These are phyloP conservation scores for Pulveroboletus sp. DNA, from an alignment of 768 basidiomycete species.

Conservation along the genomic window DNA sequence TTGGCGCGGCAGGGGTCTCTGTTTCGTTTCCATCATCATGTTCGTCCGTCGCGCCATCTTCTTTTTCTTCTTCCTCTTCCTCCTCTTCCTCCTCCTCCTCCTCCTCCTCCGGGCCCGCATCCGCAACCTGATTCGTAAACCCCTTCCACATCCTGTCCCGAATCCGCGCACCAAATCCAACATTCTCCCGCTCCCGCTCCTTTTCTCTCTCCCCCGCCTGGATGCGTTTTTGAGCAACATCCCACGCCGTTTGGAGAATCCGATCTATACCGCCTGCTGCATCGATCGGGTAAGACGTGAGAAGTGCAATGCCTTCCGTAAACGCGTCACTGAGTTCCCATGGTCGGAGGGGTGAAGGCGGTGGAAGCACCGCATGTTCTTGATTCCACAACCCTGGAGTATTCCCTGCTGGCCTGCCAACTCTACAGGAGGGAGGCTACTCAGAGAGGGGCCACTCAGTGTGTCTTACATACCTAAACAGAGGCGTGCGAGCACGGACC, in stretches of 20 bases:
- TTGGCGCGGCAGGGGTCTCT: conserved; percentile 36
- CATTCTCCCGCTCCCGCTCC: conserved; percentile 29
- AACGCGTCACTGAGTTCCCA: conserved; percentile 64
- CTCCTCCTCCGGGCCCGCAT: conserved; percentile 29
- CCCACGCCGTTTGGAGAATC: conserved; percentile 64
- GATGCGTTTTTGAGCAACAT: conserved; percentile 53
- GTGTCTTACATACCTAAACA: conserved; percentile 48
- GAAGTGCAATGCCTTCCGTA: conserved; percentile 59
- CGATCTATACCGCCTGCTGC: conserved; percentile 68
- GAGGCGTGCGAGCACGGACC: conserved; percentile 48
- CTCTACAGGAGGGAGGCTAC: conserved; percentile 33
- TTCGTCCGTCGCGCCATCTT: conserved; percentile 24
- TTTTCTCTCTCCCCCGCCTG: conserved; percentile 32
- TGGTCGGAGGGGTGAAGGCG: conserved; percentile 43
- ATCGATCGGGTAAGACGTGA: conserved; percentile 64
- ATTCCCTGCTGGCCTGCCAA: conserved; percentile 46
- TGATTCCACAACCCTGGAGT: conserved; percentile 54
- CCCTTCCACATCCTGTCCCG: conserved; percentile 67
- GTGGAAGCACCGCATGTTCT: conserved; percentile 36
- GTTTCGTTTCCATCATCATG: conserved; percentile 45
- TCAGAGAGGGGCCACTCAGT: background rate
- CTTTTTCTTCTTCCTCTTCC: conserved; percentile 32
- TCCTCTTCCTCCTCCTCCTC: conserved; percentile 37
- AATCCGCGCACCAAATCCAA: conserved; percentile 54
- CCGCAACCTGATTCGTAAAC: conserved; percentile 50